Conservation (phyloP, 768 basidiomycete genomes). For the Astraeus odoratus region DNA sequence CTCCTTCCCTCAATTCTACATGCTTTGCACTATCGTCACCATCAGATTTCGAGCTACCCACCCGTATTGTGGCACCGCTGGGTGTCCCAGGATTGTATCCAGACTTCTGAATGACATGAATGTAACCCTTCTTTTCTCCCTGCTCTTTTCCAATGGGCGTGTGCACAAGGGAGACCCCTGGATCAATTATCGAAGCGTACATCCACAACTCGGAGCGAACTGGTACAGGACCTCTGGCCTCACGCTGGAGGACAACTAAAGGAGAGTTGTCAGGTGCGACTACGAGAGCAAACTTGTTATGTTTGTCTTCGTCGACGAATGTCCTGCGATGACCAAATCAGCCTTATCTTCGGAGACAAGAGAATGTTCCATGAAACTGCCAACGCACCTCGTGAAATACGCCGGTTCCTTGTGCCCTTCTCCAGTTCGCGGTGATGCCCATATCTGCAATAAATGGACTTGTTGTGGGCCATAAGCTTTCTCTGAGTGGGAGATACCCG, state of each 20-base stretch:
- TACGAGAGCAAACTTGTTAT: constrained; percentile 58
- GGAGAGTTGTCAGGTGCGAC: constrained; percentile 65
- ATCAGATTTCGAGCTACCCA: constrained; percentile 37
- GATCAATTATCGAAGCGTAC: constrained; percentile 68
- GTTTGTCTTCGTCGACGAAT: constrained; percentile 79
- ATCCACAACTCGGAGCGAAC: constrained; percentile 62
- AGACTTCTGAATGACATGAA: constrained; percentile 81
- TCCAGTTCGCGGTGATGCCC: constrained; percentile 43
- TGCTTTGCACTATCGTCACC: constrained; percentile 30
- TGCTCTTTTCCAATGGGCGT: constrained; percentile 33
- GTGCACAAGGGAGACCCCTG: constrained; percentile 47
- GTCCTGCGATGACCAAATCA: constrained; percentile 31
- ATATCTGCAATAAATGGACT: constrained; percentile 65
- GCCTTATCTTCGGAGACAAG: too few species aligned
- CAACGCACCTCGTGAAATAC: constrained; percentile 70
- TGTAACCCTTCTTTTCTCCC: constrained; percentile 54
- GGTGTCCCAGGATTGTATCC: constrained; percentile 64
- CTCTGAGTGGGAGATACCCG: constrained; percentile 83
- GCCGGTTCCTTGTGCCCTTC: constrained; percentile 40
- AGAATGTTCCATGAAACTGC: neutral
- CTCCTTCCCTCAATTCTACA: constrained; percentile 74
- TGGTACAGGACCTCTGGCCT: constrained; percentile 75
- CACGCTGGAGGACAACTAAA: constrained; percentile 55
- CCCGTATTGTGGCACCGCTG: constrained; percentile 49
- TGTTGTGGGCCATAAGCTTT: constrained; percentile 42